A percentile compares a stretch with the other conserved stretches of the same genome.
phyloP scores from a whole-genome alignment of 139 green algal genomes.

The Tetraselmis striata region DNA sequence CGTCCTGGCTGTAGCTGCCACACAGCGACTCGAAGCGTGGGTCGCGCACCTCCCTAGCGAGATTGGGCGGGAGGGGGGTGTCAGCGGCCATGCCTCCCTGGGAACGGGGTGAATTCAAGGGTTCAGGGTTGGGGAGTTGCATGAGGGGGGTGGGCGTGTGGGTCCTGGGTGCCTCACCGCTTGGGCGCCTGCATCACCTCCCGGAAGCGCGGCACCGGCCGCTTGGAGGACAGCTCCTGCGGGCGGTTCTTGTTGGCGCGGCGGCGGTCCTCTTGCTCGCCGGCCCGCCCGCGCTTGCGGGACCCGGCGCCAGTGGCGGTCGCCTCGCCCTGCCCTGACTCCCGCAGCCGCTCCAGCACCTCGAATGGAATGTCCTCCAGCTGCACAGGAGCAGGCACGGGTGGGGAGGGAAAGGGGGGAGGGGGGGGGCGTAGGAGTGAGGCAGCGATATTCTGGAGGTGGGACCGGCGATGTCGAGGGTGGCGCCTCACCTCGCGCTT shows the following conservation, averaged over 20 bases:
- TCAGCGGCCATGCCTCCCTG: too few species aligned
- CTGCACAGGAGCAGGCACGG: too few species aligned
- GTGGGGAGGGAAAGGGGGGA: too few species aligned
- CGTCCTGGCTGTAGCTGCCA: constrained; percentile 28
- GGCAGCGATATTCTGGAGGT: background rate
- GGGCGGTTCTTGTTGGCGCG: constrained; percentile 66
- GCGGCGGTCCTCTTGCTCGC: constrained; percentile 30
- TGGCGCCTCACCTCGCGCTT: background rate
- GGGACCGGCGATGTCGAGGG: background rate
- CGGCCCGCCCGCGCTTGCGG: background rate
- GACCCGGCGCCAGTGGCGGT: constrained; percentile 4
- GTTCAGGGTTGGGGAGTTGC: too few species aligned
- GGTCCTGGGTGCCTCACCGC: too few species aligned
- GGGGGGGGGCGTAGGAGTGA: too few species aligned
- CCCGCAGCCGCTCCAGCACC: constrained; percentile 17
- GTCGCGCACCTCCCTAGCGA: constrained; percentile 46
- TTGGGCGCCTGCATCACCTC: constrained; percentile 54
- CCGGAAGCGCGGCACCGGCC: constrained; percentile 63
- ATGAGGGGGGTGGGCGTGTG: too few species aligned
- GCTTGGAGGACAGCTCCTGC: constrained; percentile 58
- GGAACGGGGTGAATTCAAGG: too few species aligned
- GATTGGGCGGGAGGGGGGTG: too few species aligned
- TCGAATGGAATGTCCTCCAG: constrained; percentile 46
- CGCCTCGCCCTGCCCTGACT: background rate
- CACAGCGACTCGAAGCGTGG: constrained; percentile 67